Evolutionary conservation across 164 flowering plant species (phyloP).

Genomic region (Santalum album): DNA sequence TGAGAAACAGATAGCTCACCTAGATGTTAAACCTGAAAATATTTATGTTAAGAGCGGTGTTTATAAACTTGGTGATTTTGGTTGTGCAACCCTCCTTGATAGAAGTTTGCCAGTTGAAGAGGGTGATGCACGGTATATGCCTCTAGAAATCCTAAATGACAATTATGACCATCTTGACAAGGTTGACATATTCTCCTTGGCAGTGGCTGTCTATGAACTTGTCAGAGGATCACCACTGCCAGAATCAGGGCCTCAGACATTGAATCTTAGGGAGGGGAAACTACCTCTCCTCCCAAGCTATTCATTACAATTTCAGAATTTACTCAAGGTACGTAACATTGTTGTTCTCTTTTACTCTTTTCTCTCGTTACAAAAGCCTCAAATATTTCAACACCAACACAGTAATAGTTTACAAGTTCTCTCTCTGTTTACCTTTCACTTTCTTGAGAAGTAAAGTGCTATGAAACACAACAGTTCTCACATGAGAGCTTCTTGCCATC

Average conservation of each 20-base stretch:
- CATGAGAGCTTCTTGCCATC: too few species aligned
- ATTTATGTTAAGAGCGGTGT: slow-evolving; percentile 79
- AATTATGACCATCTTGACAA: slow-evolving; percentile 76
- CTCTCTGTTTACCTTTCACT: too few species aligned
- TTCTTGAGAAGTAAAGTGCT: too few species aligned
- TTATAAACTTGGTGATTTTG: slow-evolving; percentile 96
- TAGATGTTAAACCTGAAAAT: slow-evolving; percentile 92
- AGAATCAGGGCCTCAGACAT: slow-evolving; percentile 51
- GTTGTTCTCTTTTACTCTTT: too few species aligned
- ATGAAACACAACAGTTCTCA: too few species aligned
- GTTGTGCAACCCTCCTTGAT: slow-evolving; percentile 77
- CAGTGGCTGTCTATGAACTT: slow-evolving; percentile 75
- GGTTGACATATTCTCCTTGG: slow-evolving; percentile 88
- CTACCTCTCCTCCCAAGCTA: slow-evolving; percentile 85
- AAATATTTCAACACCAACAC: too few species aligned
- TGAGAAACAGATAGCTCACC: slow-evolving; percentile 70
- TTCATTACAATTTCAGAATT: slow-evolving; percentile 72
- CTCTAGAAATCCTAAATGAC: slow-evolving; percentile 85
- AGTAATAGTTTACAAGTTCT: too few species aligned
- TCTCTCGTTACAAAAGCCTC: too few species aligned
- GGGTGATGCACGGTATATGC: slow-evolving; percentile 97
- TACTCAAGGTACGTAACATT: slow-evolving; percentile 62
- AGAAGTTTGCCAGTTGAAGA: slow-evolving; percentile 80
- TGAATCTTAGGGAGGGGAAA: slow-evolving; percentile 65
- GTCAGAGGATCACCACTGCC: slow-evolving; percentile 66